Conservation (phyloP, 2,329 filamentous ascomycete species). For the Domatiomyces catenatus region DNA sequence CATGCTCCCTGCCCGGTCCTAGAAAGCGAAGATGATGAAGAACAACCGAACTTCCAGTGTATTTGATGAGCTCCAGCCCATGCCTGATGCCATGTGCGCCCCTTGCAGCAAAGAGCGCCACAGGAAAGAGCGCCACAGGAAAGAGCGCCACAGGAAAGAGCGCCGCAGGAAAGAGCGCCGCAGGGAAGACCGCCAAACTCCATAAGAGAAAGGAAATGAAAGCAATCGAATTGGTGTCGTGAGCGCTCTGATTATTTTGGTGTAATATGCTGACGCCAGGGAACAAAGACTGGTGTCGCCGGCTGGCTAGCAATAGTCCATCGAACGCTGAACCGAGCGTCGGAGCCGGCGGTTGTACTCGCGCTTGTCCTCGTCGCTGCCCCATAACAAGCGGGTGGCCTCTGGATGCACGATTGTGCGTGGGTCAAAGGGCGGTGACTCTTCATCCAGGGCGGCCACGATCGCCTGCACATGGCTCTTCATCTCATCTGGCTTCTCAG, state of each 20-base stretch:
- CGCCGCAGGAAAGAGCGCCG: too few species aligned
- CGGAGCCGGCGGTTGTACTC: slow-evolving; percentile 61
- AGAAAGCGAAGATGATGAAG: too few species aligned
- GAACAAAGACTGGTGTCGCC: not conserved
- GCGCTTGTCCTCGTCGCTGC: slow-evolving; percentile 61
- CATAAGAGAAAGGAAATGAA: too few species aligned
- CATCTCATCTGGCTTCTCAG: slow-evolving; percentile 56
- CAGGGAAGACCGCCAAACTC: too few species aligned
- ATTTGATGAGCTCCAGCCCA: too few species aligned
- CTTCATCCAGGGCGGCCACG: slow-evolving; percentile 69
- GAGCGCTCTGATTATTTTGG: not conserved
- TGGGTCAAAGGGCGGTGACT: slow-evolving; percentile 76
- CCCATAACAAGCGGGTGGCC: slow-evolving; percentile 78
- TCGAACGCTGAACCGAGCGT: slow-evolving; percentile 11
- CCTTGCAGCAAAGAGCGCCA: too few species aligned
- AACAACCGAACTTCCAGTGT: too few species aligned
- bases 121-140: too few species aligned
- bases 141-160: too few species aligned
- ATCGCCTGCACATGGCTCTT: slow-evolving; percentile 72
- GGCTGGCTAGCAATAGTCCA: not conserved
- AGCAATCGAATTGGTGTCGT: not conserved
- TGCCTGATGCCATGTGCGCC: too few species aligned
- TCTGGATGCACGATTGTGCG: slow-evolving; percentile 75
- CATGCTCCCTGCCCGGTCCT: not conserved
- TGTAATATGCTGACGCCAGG: not conserved